Conservation (phyloP, 2,329 filamentous ascomycete species). For the Monilinia vaccinii-corymbosi region DNA sequence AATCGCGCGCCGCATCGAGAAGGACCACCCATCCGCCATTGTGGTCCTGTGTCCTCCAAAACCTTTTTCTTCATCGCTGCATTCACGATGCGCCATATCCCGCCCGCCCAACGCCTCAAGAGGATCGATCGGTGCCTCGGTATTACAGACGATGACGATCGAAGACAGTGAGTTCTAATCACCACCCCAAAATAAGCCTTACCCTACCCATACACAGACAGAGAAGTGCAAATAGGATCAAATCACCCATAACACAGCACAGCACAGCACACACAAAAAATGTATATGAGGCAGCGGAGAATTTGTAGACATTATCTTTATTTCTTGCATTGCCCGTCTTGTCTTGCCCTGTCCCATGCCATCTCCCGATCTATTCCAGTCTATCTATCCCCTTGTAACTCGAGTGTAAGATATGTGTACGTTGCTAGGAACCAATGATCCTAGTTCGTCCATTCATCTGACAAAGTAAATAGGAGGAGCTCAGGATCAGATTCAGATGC, state of each 20-base stretch:
- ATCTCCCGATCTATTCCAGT: not conserved
- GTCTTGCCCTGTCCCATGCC: not conserved
- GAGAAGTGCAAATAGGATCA: not conserved
- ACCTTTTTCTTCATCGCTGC: not conserved
- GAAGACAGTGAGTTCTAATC: not conserved
- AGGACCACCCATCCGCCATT: not conserved
- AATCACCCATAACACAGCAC: not conserved
- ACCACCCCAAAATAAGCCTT: not conserved
- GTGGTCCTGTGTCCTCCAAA: not conserved
- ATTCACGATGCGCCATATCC: not conserved
- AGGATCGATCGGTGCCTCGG: not conserved
- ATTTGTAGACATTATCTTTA: not conserved
- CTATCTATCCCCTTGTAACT: not conserved
- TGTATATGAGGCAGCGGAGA: not conserved
- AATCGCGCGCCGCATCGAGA: not conserved
- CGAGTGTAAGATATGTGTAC: not conserved
- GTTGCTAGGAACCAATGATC: not conserved
- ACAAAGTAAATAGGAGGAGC: not conserved
- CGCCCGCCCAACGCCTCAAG: not conserved
- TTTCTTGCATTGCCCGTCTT: not conserved
- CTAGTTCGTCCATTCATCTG: not conserved
- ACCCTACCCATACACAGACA: not conserved
- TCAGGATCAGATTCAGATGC: constrained; percentile 3
- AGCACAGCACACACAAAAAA: not conserved
- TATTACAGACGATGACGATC: not conserved